Conservation (phyloP, 1,284 basidiomycete genomes). For the Cerrena zonata region DNA sequence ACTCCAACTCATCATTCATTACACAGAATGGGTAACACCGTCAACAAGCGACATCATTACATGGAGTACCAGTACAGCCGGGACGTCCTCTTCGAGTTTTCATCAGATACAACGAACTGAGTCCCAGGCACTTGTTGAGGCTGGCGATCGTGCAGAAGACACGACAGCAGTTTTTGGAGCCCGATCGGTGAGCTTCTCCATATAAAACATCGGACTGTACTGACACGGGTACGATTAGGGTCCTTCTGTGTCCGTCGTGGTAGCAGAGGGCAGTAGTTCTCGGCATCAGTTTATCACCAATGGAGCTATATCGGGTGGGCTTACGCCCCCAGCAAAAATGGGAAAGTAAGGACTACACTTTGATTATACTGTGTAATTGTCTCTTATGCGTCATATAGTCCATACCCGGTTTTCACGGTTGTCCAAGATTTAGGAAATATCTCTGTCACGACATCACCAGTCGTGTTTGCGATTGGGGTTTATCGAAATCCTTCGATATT, state of each 20-base stretch:
- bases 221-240: too few species aligned
- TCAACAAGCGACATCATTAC: neutral
- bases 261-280: neutral
- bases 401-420: conserved; percentile 17
- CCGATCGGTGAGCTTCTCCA: neutral
- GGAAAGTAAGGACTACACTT: neutral
- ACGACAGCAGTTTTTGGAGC: conserved; percentile 5
- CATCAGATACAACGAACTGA: conserved; percentile 15
- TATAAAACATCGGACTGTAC: too few species aligned
- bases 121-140: conserved; percentile 14
- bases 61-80: neutral
- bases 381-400: conserved; percentile 9
- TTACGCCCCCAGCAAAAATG: neutral
- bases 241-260: neutral
- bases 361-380: neutral
- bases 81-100: conserved; percentile 12
- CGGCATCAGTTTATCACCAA: neutral
- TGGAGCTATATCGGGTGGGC: neutral
- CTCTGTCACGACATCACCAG: conserved; percentile 11
- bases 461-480: conserved; percentile 21
- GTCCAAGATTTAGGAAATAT: conserved; percentile 21
- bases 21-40: conserved; percentile 12
- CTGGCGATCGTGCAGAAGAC: conserved; percentile 18
- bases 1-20: neutral
- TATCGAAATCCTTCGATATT: conserved; percentile 20